Percentiles rank a stretch among this genome's conserved stretches.
Conservation (phyloP, 2,329 filamentous ascomycete species). For the Parafenestella ontariensis region DNA sequence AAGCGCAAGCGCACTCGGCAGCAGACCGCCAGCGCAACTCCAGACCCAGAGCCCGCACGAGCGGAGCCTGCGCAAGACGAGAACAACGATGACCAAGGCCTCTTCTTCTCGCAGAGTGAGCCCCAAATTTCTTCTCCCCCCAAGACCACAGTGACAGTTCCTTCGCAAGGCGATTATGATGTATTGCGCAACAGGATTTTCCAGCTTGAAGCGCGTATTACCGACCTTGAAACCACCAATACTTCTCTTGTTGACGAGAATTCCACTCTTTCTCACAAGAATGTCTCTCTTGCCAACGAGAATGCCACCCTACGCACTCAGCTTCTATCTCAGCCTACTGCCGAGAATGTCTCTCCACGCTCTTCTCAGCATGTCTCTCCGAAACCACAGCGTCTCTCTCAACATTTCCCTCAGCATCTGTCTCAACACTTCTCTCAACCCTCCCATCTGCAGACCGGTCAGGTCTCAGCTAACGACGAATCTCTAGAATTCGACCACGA, state of each 20-base stretch:
- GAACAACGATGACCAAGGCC: constrained; percentile 21
- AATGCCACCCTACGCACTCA: constrained; percentile 1
- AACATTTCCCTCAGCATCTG: background rate
- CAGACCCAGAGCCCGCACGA: constrained; percentile 10
- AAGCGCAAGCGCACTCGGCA: constrained; percentile 18
- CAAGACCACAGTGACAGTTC: constrained; percentile 1
- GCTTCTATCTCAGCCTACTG: background rate
- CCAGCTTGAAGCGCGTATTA: constrained; percentile 10
- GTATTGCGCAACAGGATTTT: constrained; percentile 13
- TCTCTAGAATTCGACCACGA: constrained; percentile 29
- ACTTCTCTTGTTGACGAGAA: constrained; percentile 6
- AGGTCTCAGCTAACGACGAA: constrained; percentile 17
- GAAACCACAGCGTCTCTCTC: background rate
- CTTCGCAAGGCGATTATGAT: constrained; percentile 1
- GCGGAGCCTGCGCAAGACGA: constrained; percentile 13
- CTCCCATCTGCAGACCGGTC: background rate
- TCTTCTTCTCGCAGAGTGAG: constrained; percentile 33
- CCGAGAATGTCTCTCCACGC: background rate
- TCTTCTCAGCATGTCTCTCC: background rate
- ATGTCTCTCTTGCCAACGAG: constrained; percentile 4
- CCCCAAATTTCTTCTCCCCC: constrained; percentile 6
- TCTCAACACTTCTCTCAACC: background rate
- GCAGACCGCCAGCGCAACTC: constrained; percentile 11
- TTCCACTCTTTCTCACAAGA: too few species aligned
- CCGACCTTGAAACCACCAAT: constrained; percentile 6